Evolutionary conservation across 2,329 filamentous ascomycete genomes (phyloP).

Genomic region (Leptographium flavum): DNA sequence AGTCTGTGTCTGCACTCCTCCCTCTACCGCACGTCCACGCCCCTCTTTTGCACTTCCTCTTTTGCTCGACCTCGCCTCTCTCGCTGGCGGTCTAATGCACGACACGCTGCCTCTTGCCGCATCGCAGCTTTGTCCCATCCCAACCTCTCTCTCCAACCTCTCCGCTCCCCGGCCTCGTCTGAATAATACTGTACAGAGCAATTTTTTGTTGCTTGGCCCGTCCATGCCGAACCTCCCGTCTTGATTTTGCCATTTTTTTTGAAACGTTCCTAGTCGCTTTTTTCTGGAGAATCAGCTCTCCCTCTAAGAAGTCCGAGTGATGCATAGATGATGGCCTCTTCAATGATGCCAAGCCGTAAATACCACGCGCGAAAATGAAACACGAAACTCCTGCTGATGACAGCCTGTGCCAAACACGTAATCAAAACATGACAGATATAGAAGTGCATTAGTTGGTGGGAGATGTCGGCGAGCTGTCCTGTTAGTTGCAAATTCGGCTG

Average conservation of each 20-base stretch:
- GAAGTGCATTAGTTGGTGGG: constrained; percentile 18
- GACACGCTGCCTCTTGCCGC: no score
- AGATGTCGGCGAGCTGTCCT: constrained; percentile 22
- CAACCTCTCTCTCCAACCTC: background rate
- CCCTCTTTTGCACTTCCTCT: no score
- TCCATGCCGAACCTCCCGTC: background rate
- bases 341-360: background rate
- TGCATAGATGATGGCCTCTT: background rate
- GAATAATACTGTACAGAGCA: background rate
- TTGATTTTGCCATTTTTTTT: constrained; percentile 2
- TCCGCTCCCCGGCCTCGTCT: background rate
- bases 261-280: background rate
- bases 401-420: constrained; percentile 8
- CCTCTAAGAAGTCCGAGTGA: background rate
- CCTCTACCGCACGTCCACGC: no score
- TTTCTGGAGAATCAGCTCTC: background rate
- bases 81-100: no score
- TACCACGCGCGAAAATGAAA: background rate
- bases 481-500: background rate
- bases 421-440: constrained; percentile 6
- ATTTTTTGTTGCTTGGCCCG: background rate
- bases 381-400: constrained; percentile 4
- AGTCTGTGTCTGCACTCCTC: no score
- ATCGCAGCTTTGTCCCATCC: no score
- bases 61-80: no score